Conservation (phyloP, 2,329 filamentous ascomycete genomes). For the Trichoderma brevicompactum region DNA sequence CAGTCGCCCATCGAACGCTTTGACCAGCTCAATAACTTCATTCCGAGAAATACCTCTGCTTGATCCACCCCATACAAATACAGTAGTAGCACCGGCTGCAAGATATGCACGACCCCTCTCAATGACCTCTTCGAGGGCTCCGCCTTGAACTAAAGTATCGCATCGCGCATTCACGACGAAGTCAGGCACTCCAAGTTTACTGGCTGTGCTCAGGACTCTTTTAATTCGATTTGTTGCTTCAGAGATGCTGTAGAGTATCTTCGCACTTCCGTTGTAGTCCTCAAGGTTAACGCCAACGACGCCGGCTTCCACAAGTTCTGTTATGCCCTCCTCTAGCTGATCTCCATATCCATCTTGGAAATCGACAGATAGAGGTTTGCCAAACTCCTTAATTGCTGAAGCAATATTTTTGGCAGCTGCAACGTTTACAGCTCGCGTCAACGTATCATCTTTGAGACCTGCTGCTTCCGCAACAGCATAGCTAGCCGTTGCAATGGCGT, state of each 20-base stretch:
- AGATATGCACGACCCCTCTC: slow-evolving; percentile 15
- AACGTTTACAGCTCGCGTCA: slow-evolving; percentile 10
- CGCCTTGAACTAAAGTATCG: slow-evolving; percentile 5
- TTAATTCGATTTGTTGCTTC: slow-evolving; percentile 5
- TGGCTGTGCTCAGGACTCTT: neutral
- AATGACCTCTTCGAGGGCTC: slow-evolving; percentile 11
- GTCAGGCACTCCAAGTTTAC: slow-evolving; percentile 9
- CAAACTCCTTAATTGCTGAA: slow-evolving; percentile 11
- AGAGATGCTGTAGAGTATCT: slow-evolving; percentile 11
- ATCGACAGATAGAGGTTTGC: slow-evolving; percentile 18
- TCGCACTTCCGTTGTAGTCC: slow-evolving; percentile 11
- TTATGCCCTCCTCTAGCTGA: slow-evolving; percentile 11
- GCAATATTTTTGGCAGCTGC: slow-evolving; percentile 1
- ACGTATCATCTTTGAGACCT: slow-evolving; percentile 6
- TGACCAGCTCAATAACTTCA: slow-evolving; percentile 12
- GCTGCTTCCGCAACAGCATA: slow-evolving; percentile 20
- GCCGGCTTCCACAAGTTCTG: neutral
- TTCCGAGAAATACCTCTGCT: neutral
- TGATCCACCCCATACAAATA: slow-evolving; percentile 18
- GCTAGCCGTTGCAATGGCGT: slow-evolving; percentile 14
- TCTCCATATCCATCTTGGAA: slow-evolving; percentile 22
- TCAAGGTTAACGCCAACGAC: slow-evolving; percentile 23
- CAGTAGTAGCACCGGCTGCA: slow-evolving; percentile 17
- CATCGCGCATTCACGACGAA: slow-evolving; percentile 21
- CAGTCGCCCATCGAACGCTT: slow-evolving; percentile 16